Conservation (phyloP, 352 stramenopile genomes). For the Pelagophyceae sp. region DNA sequence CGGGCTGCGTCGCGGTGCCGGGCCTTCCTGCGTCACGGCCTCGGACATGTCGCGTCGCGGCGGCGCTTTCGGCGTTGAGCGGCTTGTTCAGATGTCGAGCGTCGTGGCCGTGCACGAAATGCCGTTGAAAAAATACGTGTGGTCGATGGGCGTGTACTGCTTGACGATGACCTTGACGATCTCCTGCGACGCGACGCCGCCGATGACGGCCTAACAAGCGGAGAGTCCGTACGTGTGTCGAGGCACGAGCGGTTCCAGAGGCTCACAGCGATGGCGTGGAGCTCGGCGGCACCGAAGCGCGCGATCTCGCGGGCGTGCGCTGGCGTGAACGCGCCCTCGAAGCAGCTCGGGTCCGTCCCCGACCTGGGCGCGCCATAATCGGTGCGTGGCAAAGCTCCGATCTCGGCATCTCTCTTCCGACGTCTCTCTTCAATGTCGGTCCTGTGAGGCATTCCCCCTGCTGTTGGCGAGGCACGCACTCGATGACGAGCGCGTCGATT, state of each 20-base stretch:
- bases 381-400: constrained; percentile 23
- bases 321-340: background rate
- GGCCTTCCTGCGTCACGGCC: no score
- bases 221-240: background rate
- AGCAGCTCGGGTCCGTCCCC: background rate
- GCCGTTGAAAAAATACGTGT: constrained; percentile 96
- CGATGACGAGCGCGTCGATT: constrained; percentile 37
- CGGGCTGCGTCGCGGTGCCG: no score
- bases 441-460: no score
- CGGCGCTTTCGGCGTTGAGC: background rate
- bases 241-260: background rate
- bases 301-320: constrained; percentile 60
- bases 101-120: constrained; percentile 57
- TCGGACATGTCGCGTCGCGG: no score
- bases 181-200: constrained; percentile 91
- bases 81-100: constrained; percentile 33
- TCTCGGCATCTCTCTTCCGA: no score
- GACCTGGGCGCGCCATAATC: constrained; percentile 16
- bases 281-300: constrained; percentile 76
- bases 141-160: constrained; percentile 90
- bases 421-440: no score
- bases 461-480: constrained; percentile 38
- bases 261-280: constrained; percentile 72
- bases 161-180: constrained; percentile 94
- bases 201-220: constrained; percentile 66